Evolutionary conservation across 2,329 filamentous ascomycete genomes (phyloP).

Genomic region (Fusarium pseudoanthophilum): DNA sequence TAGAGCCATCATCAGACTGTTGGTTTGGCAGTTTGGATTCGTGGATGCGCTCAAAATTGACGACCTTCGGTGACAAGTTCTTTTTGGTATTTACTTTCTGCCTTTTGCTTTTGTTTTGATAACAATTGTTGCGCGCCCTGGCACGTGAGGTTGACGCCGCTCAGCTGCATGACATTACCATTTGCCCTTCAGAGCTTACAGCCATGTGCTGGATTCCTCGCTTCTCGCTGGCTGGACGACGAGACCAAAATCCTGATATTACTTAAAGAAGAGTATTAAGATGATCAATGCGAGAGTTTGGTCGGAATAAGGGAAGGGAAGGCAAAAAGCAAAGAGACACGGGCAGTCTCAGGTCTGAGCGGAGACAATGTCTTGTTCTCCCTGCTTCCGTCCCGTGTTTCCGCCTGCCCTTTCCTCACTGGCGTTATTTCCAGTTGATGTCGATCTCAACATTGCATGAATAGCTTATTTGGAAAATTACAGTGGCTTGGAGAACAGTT

Average conservation of each 20-base stretch:
- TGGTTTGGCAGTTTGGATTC: background rate
- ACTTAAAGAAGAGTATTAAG: background rate
- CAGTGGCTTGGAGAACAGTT: background rate
- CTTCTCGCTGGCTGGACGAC: constrained; percentile 27
- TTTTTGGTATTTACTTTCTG: background rate
- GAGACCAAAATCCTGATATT: background rate
- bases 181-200: background rate
- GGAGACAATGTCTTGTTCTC: constrained; percentile 24
- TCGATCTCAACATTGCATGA: background rate
- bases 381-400: constrained; percentile 14
- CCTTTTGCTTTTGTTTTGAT: background rate
- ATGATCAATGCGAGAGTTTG: background rate
- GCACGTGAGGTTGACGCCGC: background rate
- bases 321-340: background rate
- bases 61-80: background rate
- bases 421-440: background rate
- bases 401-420: background rate
- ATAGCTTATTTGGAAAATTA: background rate
- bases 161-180: constrained; percentile 1
- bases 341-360: background rate
- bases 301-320: background rate
- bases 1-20: background rate
- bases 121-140: background rate
- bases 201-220: constrained; percentile 13
- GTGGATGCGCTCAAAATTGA: background rate